phyloP scores from a whole-genome alignment of 1,284 basidiomycete species.

The Ceratobasidium sp. region DNA sequence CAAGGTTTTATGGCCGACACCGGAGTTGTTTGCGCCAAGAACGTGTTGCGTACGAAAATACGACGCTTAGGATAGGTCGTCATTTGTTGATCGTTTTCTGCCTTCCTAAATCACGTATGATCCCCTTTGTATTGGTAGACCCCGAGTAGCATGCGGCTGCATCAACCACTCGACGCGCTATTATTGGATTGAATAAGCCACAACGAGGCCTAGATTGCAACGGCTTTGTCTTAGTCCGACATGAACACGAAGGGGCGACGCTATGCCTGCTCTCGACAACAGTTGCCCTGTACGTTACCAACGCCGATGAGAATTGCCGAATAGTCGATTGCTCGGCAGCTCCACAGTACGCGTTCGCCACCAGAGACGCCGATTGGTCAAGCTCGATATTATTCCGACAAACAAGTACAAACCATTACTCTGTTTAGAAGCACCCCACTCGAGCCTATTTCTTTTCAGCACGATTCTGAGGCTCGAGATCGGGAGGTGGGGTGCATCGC shows the following conservation, averaged over 20 bases:
- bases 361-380: too few species aligned
- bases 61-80: slow-evolving; percentile 11
- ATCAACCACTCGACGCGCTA: neutral
- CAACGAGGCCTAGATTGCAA: slow-evolving; percentile 4
- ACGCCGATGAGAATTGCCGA: too few species aligned
- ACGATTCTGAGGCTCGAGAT: too few species aligned
- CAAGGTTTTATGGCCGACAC: slow-evolving; percentile 14
- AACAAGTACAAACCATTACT: neutral
- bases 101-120: neutral
- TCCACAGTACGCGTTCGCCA: too few species aligned
- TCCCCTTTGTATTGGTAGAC: neutral
- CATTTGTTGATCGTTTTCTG: slow-evolving; percentile 2
- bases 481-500: neutral
- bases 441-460: neutral
- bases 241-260: neutral
- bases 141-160: neutral
- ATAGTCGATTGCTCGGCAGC: too few species aligned
- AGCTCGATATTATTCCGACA: neutral
- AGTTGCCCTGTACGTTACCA: neutral
- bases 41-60: slow-evolving; percentile 27
- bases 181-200: neutral
- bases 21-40: slow-evolving; percentile 13
- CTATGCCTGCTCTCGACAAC: neutral
- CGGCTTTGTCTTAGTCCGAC: neutral
- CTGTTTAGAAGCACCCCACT: neutral